phyloP scores from a whole-genome alignment of 2,329 filamentous ascomycete genomes.

The Xylaria sp. region DNA sequence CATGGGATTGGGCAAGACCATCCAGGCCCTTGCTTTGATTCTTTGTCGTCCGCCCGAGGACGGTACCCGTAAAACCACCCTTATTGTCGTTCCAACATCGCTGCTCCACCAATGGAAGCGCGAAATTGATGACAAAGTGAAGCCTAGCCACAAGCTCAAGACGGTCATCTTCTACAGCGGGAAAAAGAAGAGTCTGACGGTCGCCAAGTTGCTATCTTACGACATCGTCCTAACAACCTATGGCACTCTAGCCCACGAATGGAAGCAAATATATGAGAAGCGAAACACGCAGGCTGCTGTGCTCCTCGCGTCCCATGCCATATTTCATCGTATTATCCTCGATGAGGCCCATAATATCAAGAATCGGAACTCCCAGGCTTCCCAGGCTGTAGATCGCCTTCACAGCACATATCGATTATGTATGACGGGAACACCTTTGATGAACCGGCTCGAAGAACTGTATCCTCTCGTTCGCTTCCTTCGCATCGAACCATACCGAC shows the following conservation, averaged over 20 bases:
- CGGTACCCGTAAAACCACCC: conserved; percentile 43
- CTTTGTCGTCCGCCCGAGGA: conserved; percentile 44
- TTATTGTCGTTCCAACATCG: conserved; percentile 46
- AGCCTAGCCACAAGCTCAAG: conserved; percentile 43
- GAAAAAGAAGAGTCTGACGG: conserved; percentile 39
- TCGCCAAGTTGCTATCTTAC: conserved; percentile 65
- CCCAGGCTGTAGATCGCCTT: conserved; percentile 69
- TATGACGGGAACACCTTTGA: conserved; percentile 87
- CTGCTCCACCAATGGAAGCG: conserved; percentile 47
- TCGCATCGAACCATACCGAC: conserved; percentile 78
- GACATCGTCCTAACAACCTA: conserved; percentile 86
- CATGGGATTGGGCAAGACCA: conserved; percentile 50
- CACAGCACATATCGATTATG: conserved; percentile 75
- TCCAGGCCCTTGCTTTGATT: conserved; percentile 48
- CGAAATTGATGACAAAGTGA: conserved; percentile 48
- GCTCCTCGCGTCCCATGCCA: conserved; percentile 54
- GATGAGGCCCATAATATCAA: conserved; percentile 89
- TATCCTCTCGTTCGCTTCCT: conserved; percentile 84
- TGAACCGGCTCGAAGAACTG: conserved; percentile 85
- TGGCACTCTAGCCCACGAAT: conserved; percentile 75
- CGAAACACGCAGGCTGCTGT: conserved; percentile 62
- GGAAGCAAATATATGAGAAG: conserved; percentile 65
- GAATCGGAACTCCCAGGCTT: conserved; percentile 73
- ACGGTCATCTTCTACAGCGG: conserved; percentile 46
- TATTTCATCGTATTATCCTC: conserved; percentile 79